Evolutionary conservation across 768 basidiomycete genomes (phyloP), one percentile per base, ranked within the genome.

Genomic region (Suillus americanus): DNA sequence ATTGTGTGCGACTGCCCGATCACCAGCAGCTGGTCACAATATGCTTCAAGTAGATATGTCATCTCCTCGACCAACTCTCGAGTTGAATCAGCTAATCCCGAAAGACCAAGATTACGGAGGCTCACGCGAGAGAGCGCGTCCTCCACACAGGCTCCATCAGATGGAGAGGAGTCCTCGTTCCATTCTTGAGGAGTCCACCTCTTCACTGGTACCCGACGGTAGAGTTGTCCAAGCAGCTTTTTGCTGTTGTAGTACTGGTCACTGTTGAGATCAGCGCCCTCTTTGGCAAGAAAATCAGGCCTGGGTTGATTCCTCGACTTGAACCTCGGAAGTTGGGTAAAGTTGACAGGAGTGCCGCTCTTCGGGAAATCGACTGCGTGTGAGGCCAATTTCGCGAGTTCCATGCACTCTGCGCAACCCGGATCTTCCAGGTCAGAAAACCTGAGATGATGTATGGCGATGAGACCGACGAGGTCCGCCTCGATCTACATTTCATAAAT

Each of bases 361-460:
- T 84, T 84, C 0, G 75, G 78, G 54, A 81, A 84, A 69, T 84
- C 83, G 2, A 84, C 83, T 5, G 83, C 83, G 62, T 81, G 79
- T 0, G 81, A 82, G 7, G 82, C 82, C 1, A 78, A 68, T 65
- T 80, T 74, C 2, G 85, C 85, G 13, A 85, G 71, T 48, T 40
- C 68, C 20, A 82, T 65, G 63, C 85, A 85, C 3, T 78, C 73
- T 0, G 3, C 0, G 33, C 78, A 79, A 23, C 68, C 72, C 1
- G 78, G 78, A 45, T 77, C 76, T 6, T 74, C 65, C 41, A 70
- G 66, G 65, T 85, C 85, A 28, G 81, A 78, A 60, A 80, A 80
- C 12, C 81, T 74, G 28, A 85, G 75, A 59, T 82, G 81, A 5
- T 75, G 74, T 50, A 77, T 80, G 48, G 80, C 74, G 37, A 84